Evolutionary conservation across 805 yeast species (phyloP).

Genomic region (Brettanomyces anomalus): DNA sequence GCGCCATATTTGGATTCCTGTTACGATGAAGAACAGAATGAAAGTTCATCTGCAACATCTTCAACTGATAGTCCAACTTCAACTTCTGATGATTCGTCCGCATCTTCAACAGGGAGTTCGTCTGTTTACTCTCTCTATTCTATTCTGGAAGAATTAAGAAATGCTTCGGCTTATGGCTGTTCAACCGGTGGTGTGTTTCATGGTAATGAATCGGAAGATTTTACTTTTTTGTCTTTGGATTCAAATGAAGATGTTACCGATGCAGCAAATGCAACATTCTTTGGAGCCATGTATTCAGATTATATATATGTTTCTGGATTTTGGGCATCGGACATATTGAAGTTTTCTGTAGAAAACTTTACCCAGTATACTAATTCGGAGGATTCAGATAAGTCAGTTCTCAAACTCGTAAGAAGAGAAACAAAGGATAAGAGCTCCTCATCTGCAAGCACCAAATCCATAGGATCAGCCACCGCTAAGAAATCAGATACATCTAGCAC

Average conservation of each 20-base stretch:
- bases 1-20: constrained; percentile 16
- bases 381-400: background rate
- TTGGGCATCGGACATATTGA: constrained; percentile 18
- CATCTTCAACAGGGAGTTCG: constrained; percentile 1
- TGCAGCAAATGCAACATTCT: constrained; percentile 7
- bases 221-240: background rate
- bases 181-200: background rate
- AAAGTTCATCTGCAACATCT: background rate
- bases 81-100: background rate
- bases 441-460: background rate
- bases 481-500: background rate
- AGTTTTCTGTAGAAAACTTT: constrained; percentile 4
- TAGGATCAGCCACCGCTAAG: background rate
- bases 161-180: background rate
- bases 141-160: background rate
- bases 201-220: background rate
- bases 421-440: background rate
- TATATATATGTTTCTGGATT: constrained; percentile 18
- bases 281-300: constrained; percentile 12
- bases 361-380: background rate
- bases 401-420: background rate
- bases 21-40: background rate
- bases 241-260: background rate
- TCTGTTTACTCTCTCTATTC: constrained; percentile 2
- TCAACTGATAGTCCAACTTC: background rate